Conservation (phyloP, 116 monocot species). For the Dioscorea cayenensis region DNA sequence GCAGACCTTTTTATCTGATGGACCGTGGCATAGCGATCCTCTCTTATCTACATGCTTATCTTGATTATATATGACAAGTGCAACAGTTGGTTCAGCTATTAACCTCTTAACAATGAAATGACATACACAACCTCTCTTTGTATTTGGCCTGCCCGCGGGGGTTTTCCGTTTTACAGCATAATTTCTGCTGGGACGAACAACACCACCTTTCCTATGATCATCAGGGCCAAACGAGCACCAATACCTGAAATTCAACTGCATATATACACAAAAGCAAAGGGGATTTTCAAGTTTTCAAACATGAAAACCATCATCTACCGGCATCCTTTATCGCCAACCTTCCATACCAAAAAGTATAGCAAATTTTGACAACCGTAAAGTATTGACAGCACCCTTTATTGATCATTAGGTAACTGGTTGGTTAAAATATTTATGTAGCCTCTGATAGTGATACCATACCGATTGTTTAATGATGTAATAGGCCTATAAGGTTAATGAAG, state of each 20-base stretch:
- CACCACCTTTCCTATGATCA: conserved; percentile 87
- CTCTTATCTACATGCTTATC: conserved; percentile 94
- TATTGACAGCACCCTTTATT: background rate
- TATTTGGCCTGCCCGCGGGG: conserved; percentile 88
- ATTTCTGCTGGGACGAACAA: conserved; percentile 79
- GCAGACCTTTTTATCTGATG: conserved; percentile 70
- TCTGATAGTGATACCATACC: no score
- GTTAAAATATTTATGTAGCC: no score
- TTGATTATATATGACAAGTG: conserved; percentile 92
- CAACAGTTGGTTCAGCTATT: conserved; percentile 88
- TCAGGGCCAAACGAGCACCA: conserved; percentile 99
- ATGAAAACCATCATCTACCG: background rate
- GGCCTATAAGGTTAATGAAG: no score
- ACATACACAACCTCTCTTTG: conserved; percentile 94
- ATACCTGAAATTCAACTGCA: conserved; percentile 49
- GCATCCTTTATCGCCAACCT: background rate
- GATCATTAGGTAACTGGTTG: background rate
- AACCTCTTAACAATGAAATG: conserved; percentile 98
- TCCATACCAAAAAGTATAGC: no score
- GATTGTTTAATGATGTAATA: no score
- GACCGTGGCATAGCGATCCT: conserved; percentile 91
- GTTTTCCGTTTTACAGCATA: conserved; percentile 62
- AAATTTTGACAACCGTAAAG: no score
- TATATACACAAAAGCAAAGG: conserved; percentile 5
- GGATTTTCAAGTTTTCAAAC: background rate